phyloP scores from a whole-genome alignment of 2,329 filamentous ascomycete genomes.

The Nothophoma quercina region DNA sequence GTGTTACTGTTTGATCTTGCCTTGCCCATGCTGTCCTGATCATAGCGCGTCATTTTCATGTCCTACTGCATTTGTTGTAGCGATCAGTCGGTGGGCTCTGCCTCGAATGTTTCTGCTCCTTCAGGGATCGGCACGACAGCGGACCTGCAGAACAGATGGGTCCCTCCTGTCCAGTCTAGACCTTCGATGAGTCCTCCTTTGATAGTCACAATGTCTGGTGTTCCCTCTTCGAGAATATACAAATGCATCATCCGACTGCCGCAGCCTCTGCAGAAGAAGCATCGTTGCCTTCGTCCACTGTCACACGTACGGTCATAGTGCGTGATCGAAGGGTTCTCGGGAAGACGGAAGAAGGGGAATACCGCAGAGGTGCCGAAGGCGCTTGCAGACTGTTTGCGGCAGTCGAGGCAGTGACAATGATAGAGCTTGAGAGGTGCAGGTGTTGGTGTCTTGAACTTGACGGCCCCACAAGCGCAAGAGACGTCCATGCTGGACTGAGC shows the following conservation, averaged over 20 bases:
- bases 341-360: slow-evolving; percentile 70
- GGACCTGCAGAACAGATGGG: slow-evolving; percentile 73
- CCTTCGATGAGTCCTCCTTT: slow-evolving; percentile 73
- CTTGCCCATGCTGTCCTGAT: too few relatives aligned
- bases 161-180: slow-evolving; percentile 51
- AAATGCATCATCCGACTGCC: slow-evolving; percentile 71
- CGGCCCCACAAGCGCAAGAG: slow-evolving; percentile 70
- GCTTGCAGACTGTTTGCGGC: slow-evolving; percentile 69
- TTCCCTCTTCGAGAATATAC: slow-evolving; percentile 53
- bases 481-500: slow-evolving; percentile 29
- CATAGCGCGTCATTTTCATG: too few relatives aligned
- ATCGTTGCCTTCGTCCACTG: slow-evolving; percentile 32
- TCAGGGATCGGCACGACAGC: slow-evolving; percentile 75
- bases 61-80: neutral
- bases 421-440: slow-evolving; percentile 69
- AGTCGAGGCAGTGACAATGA: slow-evolving; percentile 75
- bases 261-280: slow-evolving; percentile 59
- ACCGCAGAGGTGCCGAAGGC: slow-evolving; percentile 75
- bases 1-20: too few relatives aligned
- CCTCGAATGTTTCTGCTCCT: slow-evolving; percentile 64
- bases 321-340: slow-evolving; percentile 45
- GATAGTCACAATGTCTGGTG: slow-evolving; percentile 59
- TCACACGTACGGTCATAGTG: slow-evolving; percentile 31
- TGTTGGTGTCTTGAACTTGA: slow-evolving; percentile 69
- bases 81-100: slow-evolving; percentile 53